Evolutionary conservation across 192 early-diverging fungal species (phyloP).

Genomic region (Coemansia sp.): DNA sequence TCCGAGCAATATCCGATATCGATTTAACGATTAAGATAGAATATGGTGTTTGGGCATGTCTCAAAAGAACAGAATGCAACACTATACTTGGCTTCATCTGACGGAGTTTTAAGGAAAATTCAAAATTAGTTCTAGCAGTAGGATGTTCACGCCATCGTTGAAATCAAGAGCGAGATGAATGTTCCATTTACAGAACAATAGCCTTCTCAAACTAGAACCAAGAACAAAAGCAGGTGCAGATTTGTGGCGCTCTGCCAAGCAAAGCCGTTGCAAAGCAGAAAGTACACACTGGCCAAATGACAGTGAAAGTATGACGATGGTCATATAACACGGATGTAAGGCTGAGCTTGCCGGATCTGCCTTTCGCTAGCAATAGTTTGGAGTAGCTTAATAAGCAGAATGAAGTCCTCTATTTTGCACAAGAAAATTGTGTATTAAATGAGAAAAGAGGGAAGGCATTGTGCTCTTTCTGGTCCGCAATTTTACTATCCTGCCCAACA

Average conservation of each 20-base stretch:
- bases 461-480: background rate
- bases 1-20: too few relatives aligned
- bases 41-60: too few relatives aligned
- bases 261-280: background rate
- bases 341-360: background rate
- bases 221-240: background rate
- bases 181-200: background rate
- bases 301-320: background rate
- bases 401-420: background rate
- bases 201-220: background rate
- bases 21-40: too few relatives aligned
- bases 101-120: too few relatives aligned
- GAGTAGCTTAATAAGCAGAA: background rate
- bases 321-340: background rate
- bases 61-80: too few relatives aligned
- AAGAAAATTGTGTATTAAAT: background rate
- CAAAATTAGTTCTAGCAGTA: too few relatives aligned
- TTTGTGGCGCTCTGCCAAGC: conserved; percentile 10
- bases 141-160: too few relatives aligned
- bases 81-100: too few relatives aligned
- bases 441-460: background rate
- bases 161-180: too few relatives aligned
- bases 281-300: conserved; percentile 1
- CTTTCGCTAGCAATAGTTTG: background rate
- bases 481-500: background rate